Evolutionary conservation across 1,139 yeast species (phyloP).

Genomic region (Zygosaccharomyces sapae): DNA sequence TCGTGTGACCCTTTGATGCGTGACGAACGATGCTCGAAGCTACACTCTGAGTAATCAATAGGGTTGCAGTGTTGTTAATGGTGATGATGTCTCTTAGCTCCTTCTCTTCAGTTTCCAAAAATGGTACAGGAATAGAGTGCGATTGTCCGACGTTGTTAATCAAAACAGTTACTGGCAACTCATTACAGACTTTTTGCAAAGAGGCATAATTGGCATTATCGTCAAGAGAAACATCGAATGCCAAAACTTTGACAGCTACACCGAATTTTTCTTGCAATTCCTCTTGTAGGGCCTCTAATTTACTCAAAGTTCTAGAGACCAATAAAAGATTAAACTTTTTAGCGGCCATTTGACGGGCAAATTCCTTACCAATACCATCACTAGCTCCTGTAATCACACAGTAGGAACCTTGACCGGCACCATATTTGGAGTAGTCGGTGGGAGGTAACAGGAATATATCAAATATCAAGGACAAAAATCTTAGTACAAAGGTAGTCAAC

Average conservation of each 20-base stretch:
- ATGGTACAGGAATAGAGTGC: constrained; percentile 93
- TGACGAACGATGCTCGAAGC: constrained; percentile 64
- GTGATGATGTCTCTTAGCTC: constrained; percentile 79
- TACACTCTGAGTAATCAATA: constrained; percentile 73
- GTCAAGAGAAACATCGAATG: constrained; percentile 68
- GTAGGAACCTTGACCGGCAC: constrained; percentile 46
- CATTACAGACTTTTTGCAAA: constrained; percentile 47
- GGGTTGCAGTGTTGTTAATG: constrained; percentile 79
- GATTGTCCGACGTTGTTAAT: constrained; percentile 93
- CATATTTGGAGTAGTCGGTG: constrained; percentile 62
- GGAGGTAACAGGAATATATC: constrained; percentile 66
- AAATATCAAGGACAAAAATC: constrained; percentile 42
- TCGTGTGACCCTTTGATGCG: constrained; percentile 41
- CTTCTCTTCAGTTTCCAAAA: constrained; percentile 66
- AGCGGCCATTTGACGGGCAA: constrained; percentile 76
- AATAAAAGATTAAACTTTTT: constrained; percentile 79
- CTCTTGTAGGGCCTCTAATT: constrained; percentile 62
- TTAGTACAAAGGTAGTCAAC: constrained; percentile 44
- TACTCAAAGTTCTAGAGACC: constrained; percentile 78
- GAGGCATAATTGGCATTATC: constrained; percentile 47
- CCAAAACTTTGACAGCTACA: constrained; percentile 62
- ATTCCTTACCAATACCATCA: constrained; percentile 96
- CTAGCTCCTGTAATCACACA: constrained; percentile 96
- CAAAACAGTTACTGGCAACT: constrained; percentile 61
- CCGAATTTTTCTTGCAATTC: constrained; percentile 59